Percentiles rank a stretch among this genome's conserved stretches.
Conservation (phyloP, 352 stramenopile species). For the Phytophthora brassicae region DNA sequence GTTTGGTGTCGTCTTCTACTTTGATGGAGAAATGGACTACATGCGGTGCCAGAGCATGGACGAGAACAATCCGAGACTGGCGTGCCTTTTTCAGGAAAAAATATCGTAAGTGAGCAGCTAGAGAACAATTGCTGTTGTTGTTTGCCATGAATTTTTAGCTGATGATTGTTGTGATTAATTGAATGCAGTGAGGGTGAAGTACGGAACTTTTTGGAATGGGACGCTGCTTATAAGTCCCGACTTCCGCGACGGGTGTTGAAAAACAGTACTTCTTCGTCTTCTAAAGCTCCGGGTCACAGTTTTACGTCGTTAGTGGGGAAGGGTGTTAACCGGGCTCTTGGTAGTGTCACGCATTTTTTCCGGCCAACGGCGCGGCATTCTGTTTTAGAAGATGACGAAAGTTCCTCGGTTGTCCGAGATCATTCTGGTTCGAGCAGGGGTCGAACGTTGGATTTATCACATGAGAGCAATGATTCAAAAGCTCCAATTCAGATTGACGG, state of each 20-base stretch:
- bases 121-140: not conserved
- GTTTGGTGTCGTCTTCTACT: conserved; percentile 66
- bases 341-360: conserved; percentile 30
- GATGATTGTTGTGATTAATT: not conserved
- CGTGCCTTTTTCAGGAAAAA: conserved; percentile 30
- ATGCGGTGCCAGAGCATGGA: conserved; percentile 62
- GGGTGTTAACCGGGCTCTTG: conserved; percentile 13
- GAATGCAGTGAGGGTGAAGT: conserved; percentile 30
- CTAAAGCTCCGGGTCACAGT: not conserved
- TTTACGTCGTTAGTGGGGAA: conserved; percentile 16
- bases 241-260: conserved; percentile 8
- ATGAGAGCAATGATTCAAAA: conserved; percentile 19
- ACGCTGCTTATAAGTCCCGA: conserved; percentile 3
- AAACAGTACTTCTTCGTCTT: conserved; percentile 1
- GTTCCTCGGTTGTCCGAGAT: conserved; percentile 5
- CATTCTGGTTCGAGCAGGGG: not conserved
- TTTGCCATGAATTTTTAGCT: no score
- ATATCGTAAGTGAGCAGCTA: conserved; percentile 40
- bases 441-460: conserved; percentile 22
- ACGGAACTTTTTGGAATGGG: conserved; percentile 12
- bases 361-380: conserved; percentile 6
- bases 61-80: conserved; percentile 41
- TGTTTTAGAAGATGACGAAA: conserved; percentile 24
- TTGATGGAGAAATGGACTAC: conserved; percentile 62
- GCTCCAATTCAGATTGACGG: conserved; percentile 19